Evolutionary conservation across 805 yeast species (phyloP).

Genomic region (Lipomyces sp.): DNA sequence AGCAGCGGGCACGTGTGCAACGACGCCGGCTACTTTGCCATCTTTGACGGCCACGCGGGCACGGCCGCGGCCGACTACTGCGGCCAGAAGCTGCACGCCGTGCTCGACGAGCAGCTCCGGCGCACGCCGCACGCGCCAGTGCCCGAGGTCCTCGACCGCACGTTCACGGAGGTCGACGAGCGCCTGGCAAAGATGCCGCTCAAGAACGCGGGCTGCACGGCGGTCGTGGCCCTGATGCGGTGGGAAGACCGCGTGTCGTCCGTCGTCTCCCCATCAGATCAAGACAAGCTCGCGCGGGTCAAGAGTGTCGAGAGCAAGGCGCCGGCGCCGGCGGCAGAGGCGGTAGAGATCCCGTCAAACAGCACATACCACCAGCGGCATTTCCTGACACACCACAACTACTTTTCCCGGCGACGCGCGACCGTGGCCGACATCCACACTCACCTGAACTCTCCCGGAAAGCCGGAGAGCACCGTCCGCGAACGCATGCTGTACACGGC

Average conservation of each 20-base stretch:
- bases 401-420: background rate
- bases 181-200: conserved; percentile 56
- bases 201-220: conserved; percentile 89
- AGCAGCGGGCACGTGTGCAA: conserved; percentile 10
- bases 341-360: background rate
- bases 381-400: conserved; percentile 14
- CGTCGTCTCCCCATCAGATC: background rate
- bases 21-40: conserved; percentile 93
- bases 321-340: background rate
- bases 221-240: conserved; percentile 85
- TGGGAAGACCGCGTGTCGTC: conserved; percentile 55
- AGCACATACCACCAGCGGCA: conserved; percentile 19
- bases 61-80: conserved; percentile 91
- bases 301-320: background rate
- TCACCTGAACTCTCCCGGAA: background rate
- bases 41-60: conserved; percentile 98
- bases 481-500: conserved; percentile 81
- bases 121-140: conserved; percentile 44
- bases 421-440: conserved; percentile 3
- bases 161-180: conserved; percentile 74
- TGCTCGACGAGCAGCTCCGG: conserved; percentile 42
- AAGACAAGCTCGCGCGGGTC: background rate
- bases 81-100: conserved; percentile 75
- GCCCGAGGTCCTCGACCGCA: conserved; percentile 59
- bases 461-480: conserved; percentile 10